Evolutionary conservation across 345 rosid species (phyloP), one percentile per base, ranked within the genome.

Genomic region (Triadica sebifera): DNA sequence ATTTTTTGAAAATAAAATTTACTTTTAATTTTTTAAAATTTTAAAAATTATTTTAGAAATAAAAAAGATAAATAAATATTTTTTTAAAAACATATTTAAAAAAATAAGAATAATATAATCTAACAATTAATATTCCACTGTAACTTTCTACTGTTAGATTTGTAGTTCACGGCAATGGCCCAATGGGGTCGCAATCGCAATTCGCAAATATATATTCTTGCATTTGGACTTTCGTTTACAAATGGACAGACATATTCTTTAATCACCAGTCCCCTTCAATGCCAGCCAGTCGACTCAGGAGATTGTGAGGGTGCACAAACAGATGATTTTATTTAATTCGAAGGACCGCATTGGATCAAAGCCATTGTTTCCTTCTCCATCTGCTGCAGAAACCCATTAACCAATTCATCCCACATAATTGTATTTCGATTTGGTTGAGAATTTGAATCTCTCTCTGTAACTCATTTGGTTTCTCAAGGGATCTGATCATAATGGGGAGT

Each of bases 401-500:
- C 24, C 37, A 4, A 43, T 58, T 34, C 39, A 5, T 29, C 11
- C 45, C 4, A 13, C 12, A 13, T 62, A 29, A 29, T 29, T 29
- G 2, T 29, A 29, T 29, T 2, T 29, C 34, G 2, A 29, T 29
- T 29, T 5, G 43, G 39, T 1, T 38, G 45, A 38, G 12, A 57
- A 20, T 7, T n/a, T 17, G 47, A 3, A 10, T 17, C 20, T 57
- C 3, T 57, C 8, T 22, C 62, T 5, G 15, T 55, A 0, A 7
- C 22, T 9, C 19, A n/a, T 55, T 55, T 58, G 37, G 37, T 15
- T 15, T 62, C 38, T 60, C 43, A 4, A 13, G 22, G 70, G 56
- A 67, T 67, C 58, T 67, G 60, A 29, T 2, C 13, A 57, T 17
- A 81, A 95, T 91, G 99, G 94, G 89, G 86, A 88, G 84, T 67